Percentiles rank a stretch among this genome's conserved stretches.
Evolutionary conservation across 2,329 filamentous ascomycete species (phyloP).

Genomic region (Colletotrichum musicola): DNA sequence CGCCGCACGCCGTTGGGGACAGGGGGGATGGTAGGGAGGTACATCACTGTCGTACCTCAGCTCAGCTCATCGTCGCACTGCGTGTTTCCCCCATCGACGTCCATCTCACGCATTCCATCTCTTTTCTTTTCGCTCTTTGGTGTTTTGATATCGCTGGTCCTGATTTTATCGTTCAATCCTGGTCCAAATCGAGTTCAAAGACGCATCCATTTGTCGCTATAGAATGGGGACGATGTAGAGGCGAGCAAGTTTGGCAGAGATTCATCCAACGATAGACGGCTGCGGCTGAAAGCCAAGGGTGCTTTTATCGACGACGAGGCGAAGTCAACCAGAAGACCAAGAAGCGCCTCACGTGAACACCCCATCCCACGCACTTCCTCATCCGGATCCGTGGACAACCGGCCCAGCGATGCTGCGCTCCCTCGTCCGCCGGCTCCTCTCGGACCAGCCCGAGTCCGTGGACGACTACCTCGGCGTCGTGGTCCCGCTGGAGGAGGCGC

Average conservation of each 20-base stretch:
- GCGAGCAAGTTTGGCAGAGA: too few species aligned
- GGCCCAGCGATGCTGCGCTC: conserved; percentile 28
- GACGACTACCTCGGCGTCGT: conserved; percentile 65
- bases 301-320: too few species aligned
- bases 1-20: not conserved
- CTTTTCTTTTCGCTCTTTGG: not conserved
- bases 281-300: too few species aligned
- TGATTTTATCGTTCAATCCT: too few species aligned
- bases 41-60: not conserved
- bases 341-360: not conserved
- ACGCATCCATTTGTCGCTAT: too few species aligned
- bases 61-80: too few species aligned
- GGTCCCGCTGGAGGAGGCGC: conserved; percentile 66
- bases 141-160: not conserved
- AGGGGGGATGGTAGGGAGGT: not conserved
- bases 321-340: too few species aligned
- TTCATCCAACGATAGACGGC: too few species aligned
- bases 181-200: too few species aligned
- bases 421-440: conserved; percentile 29
- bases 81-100: not conserved
- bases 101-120: not conserved
- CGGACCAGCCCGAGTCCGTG: conserved; percentile 55
- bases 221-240: too few species aligned
- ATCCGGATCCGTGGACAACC: not conserved
- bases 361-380: not conserved